phyloP scores from a whole-genome alignment of 1,284 basidiomycete genomes.

The Xerocomus nothofagi region DNA sequence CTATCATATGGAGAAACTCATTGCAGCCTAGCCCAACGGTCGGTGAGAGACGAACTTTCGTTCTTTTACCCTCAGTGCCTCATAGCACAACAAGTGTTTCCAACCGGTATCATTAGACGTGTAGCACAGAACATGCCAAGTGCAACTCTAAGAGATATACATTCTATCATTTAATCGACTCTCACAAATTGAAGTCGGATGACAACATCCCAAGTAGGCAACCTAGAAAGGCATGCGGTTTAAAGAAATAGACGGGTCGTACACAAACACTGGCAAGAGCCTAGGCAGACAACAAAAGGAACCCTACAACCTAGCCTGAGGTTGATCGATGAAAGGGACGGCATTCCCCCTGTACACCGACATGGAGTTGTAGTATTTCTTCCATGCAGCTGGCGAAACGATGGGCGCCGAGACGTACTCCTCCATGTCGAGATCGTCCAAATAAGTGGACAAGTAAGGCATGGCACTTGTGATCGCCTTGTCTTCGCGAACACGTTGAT shows the following conservation, averaged over 20 bases:
- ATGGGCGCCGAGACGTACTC: slow-evolving; percentile 52
- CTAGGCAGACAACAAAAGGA: not conserved
- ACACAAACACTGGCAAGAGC: not conserved
- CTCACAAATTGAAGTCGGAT: not conserved
- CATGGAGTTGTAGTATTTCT: slow-evolving; percentile 41
- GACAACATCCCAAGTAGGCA: not conserved
- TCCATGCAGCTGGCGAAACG: slow-evolving; percentile 50
- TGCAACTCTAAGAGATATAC: not conserved
- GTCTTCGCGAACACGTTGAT: slow-evolving; percentile 47
- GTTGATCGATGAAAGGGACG: not conserved
- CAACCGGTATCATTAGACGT: no score
- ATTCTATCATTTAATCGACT: not conserved
- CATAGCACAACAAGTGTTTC: no score
- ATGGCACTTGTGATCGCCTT: slow-evolving; percentile 43
- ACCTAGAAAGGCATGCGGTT: not conserved
- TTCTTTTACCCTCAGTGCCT: no score
- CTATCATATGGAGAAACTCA: no score
- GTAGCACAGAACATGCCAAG: no score
- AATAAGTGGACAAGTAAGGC: slow-evolving; percentile 41
- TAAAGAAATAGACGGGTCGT: not conserved
- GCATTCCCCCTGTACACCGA: slow-evolving; percentile 45
- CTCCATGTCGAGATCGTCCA: slow-evolving; percentile 45
- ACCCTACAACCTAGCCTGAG: slow-evolving; percentile 21
- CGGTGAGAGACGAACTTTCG: no score
- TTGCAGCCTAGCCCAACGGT: no score